Percentiles rank a stretch among this genome's conserved stretches.
These are phyloP conservation scores for Juglanconis juglandina DNA, from an alignment of 2,329 filamentous ascomycete species.

Conservation along the genomic window DNA sequence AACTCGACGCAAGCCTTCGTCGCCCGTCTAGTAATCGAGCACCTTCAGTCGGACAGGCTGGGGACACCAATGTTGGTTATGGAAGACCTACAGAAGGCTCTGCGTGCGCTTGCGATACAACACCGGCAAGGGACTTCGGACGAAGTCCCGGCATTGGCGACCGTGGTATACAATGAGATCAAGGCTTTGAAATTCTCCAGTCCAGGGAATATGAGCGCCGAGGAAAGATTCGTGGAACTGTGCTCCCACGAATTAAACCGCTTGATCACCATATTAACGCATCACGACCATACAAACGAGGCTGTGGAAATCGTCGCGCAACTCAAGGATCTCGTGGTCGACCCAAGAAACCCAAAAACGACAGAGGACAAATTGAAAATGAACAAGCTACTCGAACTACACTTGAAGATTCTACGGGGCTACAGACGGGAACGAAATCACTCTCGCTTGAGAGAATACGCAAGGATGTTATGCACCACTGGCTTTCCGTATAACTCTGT, in stretches of 20 bases:
- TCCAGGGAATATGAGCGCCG: not conserved
- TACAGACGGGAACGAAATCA: conserved; percentile 51
- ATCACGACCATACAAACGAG: conserved; percentile 53
- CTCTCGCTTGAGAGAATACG: conserved; percentile 52
- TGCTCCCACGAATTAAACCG: conserved; percentile 17
- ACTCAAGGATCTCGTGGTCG: not conserved
- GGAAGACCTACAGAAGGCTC: conserved; percentile 42
- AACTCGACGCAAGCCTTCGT: conserved; percentile 66
- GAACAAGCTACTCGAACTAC: conserved; percentile 32
- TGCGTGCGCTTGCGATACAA: conserved; percentile 39
- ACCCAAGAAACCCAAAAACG: not conserved
- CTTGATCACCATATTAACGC: conserved; percentile 48
- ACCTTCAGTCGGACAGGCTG: conserved; percentile 60
- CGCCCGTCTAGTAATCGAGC: conserved; percentile 44
- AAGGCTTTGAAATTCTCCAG: not conserved
- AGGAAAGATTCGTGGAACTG: conserved; percentile 16
- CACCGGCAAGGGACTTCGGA: conserved; percentile 39
- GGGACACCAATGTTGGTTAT: conserved; percentile 34
- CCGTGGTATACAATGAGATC: conserved; percentile 39
- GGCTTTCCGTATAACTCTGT: conserved; percentile 41
- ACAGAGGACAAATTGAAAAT: not conserved
- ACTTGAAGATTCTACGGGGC: conserved; percentile 57
- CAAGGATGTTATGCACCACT: conserved; percentile 47
- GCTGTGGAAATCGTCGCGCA: conserved; percentile 37
- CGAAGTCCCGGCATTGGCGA: conserved; percentile 47